These are phyloP conservation scores for Sicyos edulis DNA, from an alignment of 306 rosid genomes.

Conservation along the genomic window DNA sequence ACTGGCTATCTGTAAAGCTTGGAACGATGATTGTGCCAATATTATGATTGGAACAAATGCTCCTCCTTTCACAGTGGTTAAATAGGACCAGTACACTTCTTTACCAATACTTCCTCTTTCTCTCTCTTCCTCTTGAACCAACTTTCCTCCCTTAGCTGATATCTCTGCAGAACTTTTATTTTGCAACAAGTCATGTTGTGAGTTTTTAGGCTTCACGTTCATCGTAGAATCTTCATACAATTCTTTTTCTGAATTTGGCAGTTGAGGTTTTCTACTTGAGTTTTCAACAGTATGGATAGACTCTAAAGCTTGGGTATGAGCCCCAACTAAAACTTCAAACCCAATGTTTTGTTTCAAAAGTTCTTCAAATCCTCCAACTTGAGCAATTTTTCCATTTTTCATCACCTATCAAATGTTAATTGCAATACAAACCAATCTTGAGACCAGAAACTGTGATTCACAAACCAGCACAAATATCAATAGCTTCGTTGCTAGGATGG, in stretches of 20 bases:
- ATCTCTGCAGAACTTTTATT: conserved; percentile 44
- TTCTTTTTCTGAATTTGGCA: conserved; percentile 39
- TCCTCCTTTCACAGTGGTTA: conserved; percentile 72
- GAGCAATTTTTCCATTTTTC: conserved; percentile 84
- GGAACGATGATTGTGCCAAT: conserved; percentile 83
- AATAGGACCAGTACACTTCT: conserved; percentile 71
- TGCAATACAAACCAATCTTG: conserved; percentile 3
- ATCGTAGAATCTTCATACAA: conserved; percentile 30
- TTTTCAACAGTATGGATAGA: conserved; percentile 61
- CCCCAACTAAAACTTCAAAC: conserved; percentile 84
- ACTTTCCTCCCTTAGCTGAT: conserved; percentile 57
- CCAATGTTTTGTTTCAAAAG: conserved; percentile 77
- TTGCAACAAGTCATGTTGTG: conserved; percentile 46
- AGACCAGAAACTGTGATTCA: background rate
- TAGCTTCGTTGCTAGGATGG: background rate
- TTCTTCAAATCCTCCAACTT: conserved; percentile 76
- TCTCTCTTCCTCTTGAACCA: conserved; percentile 89
- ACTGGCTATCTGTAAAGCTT: conserved; percentile 76
- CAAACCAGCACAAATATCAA: background rate
- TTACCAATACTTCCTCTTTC: conserved; percentile 90
- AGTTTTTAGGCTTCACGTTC: conserved; percentile 30
- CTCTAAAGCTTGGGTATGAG: conserved; percentile 82
- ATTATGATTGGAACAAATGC: conserved; percentile 62
- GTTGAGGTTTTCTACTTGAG: conserved; percentile 38
- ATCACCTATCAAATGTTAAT: conserved; percentile 50